Evolutionary conservation across 2,329 filamentous ascomycete genomes (phyloP).

Genomic region (Alternaria solani): DNA sequence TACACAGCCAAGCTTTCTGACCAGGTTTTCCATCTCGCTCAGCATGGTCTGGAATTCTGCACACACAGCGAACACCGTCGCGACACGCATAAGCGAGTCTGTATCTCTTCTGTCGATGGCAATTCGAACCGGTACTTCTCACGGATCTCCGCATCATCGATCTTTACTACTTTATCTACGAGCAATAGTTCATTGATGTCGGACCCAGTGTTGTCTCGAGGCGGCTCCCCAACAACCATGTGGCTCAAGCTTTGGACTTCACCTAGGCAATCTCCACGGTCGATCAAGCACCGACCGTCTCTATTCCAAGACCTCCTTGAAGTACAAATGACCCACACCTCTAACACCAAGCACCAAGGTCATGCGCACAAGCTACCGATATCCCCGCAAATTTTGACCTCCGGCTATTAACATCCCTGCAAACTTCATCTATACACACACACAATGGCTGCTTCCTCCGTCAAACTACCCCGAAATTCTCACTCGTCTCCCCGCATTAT

Average conservation of each 20-base stretch:
- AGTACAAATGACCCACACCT: constrained; percentile 18
- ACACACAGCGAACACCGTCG: not conserved
- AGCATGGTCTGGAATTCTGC: not conserved
- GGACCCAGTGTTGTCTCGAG: not conserved
- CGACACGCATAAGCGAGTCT: not conserved
- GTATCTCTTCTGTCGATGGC: not conserved
- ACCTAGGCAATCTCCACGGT: constrained; percentile 7
- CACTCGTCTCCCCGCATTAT: not conserved
- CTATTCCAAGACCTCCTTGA: constrained; percentile 8
- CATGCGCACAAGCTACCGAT: constrained; percentile 27
- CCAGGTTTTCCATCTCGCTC: constrained; percentile 20
- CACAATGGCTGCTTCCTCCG: constrained; percentile 30
- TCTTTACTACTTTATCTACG: not conserved
- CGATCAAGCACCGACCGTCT: constrained; percentile 15
- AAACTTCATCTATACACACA: constrained; percentile 31
- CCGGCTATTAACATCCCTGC: constrained; percentile 40
- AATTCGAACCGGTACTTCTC: not conserved
- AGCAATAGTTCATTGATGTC: not conserved
- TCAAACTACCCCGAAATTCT: constrained; percentile 21
- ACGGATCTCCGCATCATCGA: not conserved
- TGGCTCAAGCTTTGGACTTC: constrained; percentile 1
- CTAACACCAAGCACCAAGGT: constrained; percentile 18
- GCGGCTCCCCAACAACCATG: not conserved
- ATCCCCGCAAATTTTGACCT: constrained; percentile 20
- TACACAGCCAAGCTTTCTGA: constrained; percentile 16